Evolutionary conservation across 202 grass and related monocot species (phyloP), one percentile per base, ranked within the genome.

Genomic region (Zoysia matrella): DNA sequence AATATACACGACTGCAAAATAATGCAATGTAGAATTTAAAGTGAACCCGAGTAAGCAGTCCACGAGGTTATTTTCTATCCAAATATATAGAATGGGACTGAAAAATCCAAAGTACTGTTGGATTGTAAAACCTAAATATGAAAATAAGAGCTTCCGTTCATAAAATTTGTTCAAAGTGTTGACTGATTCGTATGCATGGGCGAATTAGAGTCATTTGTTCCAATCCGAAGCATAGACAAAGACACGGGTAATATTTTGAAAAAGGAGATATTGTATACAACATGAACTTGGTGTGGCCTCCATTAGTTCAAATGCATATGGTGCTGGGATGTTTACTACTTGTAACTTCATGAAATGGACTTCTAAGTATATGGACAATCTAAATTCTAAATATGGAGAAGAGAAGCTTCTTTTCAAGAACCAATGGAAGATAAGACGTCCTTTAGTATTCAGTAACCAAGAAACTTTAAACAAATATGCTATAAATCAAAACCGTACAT

Each of bases 401-500:
- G 2, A 50, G 76, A 67, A 42, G 3, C 47, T 50, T 51, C 22
- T 47, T 45, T 7, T 62, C 11, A 78, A 89, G 71, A 67, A 81
- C 15, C 11, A 16, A 69, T 62, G 43, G 8, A 54, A 58, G 55
- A 58, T n/a, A 58, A 58, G 15, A 58, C 40, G 4, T 56, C 41
- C 47, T 52, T 56, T 22, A 30, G 22, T 30, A 30, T 30, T 30
- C 22, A 39, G 4, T 68, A 70, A 71, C 42, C 15, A 72, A 76
- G 9, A 66, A 63, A 75, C 18, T 68, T 52, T 52, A 83, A 83
- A 82, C 2, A 55, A 52, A 80, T 66, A 48, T 66, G 15, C 44
- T 49, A 69, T 51, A 75, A 90, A 57, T 73, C 67, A 81, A 85
- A 85, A 71, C 58, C 84, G 11, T 89, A 99, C 97, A 89, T 99